Base-by-base conservation (phyloP, 2,329 filamentous ascomycete genomes). In the Hypoxylon sp. region DNA sequence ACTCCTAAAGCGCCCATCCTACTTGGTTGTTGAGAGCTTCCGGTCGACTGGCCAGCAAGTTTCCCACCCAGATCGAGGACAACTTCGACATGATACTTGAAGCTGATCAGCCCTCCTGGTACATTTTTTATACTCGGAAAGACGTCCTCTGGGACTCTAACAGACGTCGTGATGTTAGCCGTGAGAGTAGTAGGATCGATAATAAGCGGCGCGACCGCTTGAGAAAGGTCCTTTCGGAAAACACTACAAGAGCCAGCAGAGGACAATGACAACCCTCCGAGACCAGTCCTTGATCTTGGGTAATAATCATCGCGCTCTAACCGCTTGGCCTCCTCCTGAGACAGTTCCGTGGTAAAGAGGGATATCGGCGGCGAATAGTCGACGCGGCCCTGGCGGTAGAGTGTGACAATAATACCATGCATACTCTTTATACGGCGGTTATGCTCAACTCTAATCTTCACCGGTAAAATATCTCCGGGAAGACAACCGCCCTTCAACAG, bases 181-280 rank as follows among this genome's bases (percentile, higher is more conserved):
- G 89, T 91, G 70, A 97, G 84, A 0, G 90, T 94, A 25, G 79
- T 82, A 0, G 94, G 95, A 74, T 98, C 91, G 57, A 98, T 90
- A 58, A 97, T 93, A 47, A 99, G 83, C 3, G 96, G 94, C 19
- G 92, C 91, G 61, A 96, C 93, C 0, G 91, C 90, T 77, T 99
- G 96, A 3, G 92, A 91, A 2, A 99, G 82, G 77, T 99, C 96
- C 77, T 98, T 98, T 57, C 96, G 91, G 77, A 97, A 98, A n/a
- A 96, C 87, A 77, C 94, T 96, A 76, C 90, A 95, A 1, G 94
- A 94, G 37, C 93, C 91, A 5, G 92, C 91, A 1, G 93, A 96
- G 1, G 92, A 93, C 41, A 98, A 84, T 1, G 94, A 96, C 27
- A 98, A 82, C 0, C 94, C 94, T 14, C 92, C 92, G 6, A 97